Evolutionary conservation across 2,329 filamentous ascomycete species (phyloP), one percentile per base, ranked within the genome.

Genomic region (Aspergillus hortae): DNA sequence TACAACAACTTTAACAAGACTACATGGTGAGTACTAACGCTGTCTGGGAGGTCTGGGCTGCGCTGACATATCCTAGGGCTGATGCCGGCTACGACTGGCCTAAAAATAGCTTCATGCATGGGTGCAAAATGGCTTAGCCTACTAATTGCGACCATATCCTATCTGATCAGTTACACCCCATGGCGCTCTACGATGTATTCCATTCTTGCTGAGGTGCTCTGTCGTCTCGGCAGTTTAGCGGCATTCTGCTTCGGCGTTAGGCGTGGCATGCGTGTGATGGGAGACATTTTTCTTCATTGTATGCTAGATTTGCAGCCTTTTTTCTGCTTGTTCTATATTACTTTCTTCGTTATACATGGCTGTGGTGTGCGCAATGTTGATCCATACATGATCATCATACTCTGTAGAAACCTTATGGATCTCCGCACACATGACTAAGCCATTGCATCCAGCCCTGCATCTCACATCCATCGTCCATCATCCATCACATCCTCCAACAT

Each of bases 1-100:
- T 89, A 88, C 61, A 71, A 72, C 49, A 87, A 88, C 63, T 73
- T 77, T 25, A 89, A 89, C 61, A 61, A 83, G 54, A 89, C 86
- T 7, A 69, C 71, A 49, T 88, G 85, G 84, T 84, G 77, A 48
- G 67, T 63, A 23, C 19, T 19, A 19, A 19, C 14, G 40, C 4
- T 14, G 23, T 12, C 15, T 15, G 11, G 5, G 40, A 19, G 17
- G 15, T 9, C 7, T 11, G 30, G 19, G 25, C 10, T 21, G 51
- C 44, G 47, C 49, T 55, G 21, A 56, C 33, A 44, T 25, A 40
- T 47, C 15, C 38, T 3, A 19, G 77, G 76, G 78, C 56, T 62
- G 64, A 71, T 44, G 80, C 83, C 30, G 74, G 74, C 10, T 86
- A 81, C 56, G 59, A 69, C 2, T 85, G 82, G 81, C 85, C 85